These are phyloP conservation scores for Cryphonectria carpinicola DNA, from an alignment of 2,329 filamentous ascomycete genomes.

Conservation along the genomic window DNA sequence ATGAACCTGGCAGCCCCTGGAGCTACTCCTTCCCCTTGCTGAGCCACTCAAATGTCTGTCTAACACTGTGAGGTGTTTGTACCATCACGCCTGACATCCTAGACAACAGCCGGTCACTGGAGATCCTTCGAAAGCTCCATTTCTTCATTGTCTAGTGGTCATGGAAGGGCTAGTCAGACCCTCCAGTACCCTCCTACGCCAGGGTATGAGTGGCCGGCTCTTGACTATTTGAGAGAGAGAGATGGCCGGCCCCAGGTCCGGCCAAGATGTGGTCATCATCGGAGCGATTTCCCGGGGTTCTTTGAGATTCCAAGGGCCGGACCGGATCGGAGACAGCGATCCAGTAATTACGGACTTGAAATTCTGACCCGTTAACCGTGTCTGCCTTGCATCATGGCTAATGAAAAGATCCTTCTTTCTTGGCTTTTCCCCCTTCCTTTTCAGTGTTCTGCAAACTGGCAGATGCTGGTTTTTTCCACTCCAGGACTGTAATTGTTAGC, in stretches of 20 bases:
- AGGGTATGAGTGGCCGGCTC: neutral
- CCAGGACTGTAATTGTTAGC: neutral
- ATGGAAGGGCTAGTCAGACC: neutral
- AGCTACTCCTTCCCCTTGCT: constrained; percentile 9
- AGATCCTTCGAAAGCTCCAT: neutral
- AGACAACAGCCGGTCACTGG: neutral
- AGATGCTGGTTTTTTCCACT: neutral
- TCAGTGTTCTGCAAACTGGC: neutral
- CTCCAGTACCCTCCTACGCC: too few relatives aligned
- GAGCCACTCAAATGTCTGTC: neutral
- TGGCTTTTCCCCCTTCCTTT: neutral
- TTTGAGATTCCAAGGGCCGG: neutral
- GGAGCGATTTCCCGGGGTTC: neutral
- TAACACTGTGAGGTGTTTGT: neutral
- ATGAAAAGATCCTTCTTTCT: neutral
- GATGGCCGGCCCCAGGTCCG: neutral
- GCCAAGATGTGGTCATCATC: constrained; percentile 2
- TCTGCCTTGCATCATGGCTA: neutral
- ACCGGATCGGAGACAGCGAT: neutral
- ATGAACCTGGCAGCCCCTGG: constrained; percentile 12
- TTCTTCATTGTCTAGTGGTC: neutral
- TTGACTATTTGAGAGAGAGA: neutral
- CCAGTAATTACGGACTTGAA: neutral
- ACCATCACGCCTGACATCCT: neutral
- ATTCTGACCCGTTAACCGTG: neutral